Conservation (phyloP, 257 asterid species). For the Solanum bulbocastanum region DNA sequence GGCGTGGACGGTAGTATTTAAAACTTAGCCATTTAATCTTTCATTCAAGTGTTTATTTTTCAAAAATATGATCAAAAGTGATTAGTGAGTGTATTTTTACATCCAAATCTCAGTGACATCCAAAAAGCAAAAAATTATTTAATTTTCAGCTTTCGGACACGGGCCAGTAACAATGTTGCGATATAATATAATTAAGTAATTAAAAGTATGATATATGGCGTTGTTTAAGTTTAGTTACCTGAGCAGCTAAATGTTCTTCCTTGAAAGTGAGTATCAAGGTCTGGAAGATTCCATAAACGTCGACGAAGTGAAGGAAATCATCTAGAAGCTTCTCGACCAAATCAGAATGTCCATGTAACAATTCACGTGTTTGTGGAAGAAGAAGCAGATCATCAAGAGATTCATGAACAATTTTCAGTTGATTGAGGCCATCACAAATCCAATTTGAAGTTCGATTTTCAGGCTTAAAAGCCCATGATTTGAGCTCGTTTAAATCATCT, state of each 20-base stretch:
- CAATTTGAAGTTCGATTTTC: constrained; percentile 29
- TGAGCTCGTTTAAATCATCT: constrained; percentile 35
- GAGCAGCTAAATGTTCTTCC: constrained; percentile 55
- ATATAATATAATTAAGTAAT: background rate
- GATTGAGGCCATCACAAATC: constrained; percentile 49
- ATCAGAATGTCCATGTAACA: constrained; percentile 17
- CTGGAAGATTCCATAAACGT: constrained; percentile 62
- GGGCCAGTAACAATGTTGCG: no score
- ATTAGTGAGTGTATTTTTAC: background rate
- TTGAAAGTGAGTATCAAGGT: constrained; percentile 40
- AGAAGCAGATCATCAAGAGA: constrained; percentile 73
- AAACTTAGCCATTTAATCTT: background rate
- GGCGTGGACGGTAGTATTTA: background rate
- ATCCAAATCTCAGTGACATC: no score
- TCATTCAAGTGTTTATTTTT: background rate
- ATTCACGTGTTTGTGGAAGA: constrained; percentile 70
- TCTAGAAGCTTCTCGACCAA: constrained; percentile 66
- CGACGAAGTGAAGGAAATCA: constrained; percentile 57
- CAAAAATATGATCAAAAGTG: background rate
- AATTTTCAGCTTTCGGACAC: no score
- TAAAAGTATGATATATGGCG: background rate
- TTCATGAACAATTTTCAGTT: constrained; percentile 54
- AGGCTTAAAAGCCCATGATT: constrained; percentile 24
- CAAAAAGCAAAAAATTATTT: no score
- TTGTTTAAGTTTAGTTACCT: background rate